Evolutionary conservation across 345 rosid species (phyloP).

Genomic region (Populus deltoides): DNA sequence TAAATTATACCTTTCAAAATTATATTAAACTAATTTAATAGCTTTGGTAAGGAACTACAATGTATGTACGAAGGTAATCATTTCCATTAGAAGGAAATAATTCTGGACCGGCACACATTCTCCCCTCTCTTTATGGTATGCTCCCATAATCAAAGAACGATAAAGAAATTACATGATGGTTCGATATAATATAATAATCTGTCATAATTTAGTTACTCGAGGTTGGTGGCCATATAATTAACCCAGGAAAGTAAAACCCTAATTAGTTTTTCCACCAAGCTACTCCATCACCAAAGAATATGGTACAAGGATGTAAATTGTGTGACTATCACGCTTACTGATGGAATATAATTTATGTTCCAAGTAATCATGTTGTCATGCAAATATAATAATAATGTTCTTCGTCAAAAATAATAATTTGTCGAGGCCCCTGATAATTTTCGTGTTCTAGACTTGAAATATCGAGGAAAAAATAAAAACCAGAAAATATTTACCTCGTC

Average conservation of each 20-base stretch:
- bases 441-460: too few relatives aligned
- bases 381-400: neutral
- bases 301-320: neutral
- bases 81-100: neutral
- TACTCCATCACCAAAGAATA: neutral
- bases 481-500: too few relatives aligned
- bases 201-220: neutral
- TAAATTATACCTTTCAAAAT: rapidly evolving
- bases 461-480: too few relatives aligned
- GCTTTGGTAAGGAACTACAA: too few relatives aligned
- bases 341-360: neutral
- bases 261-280: neutral
- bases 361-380: neutral
- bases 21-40: too few relatives aligned
- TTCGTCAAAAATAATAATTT: too few relatives aligned
- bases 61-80: too few relatives aligned
- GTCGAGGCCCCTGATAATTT: neutral
- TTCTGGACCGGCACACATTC: neutral
- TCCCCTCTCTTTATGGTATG: neutral
- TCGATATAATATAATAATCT: neutral
- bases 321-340: neutral
- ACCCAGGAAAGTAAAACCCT: neutral
- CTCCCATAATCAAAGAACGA: neutral
- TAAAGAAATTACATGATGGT: neutral
- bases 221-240: conserved; percentile 11